Evolutionary conservation across 768 basidiomycete species (phyloP), one percentile per base, ranked within the genome.

Genomic region (Pilatotrama ljubarskyi): DNA sequence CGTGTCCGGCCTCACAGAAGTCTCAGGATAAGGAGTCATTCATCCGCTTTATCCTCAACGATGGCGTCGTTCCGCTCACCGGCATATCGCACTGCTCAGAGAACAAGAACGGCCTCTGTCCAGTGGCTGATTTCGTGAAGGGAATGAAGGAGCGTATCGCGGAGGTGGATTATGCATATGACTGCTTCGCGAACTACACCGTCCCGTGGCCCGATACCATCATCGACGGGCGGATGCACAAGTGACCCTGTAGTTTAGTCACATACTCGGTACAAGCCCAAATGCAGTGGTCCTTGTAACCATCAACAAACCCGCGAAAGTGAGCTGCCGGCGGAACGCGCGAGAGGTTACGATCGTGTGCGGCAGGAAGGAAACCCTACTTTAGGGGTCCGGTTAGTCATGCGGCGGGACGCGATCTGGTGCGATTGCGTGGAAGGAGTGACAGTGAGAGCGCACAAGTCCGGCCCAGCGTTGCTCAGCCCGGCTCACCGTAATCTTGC

Each of bases 41-140:
- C 62, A 76, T 82, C 58, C 71, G 81, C 17, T 75, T 78, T 69
- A 72, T 81, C 46, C 70, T 81, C 24, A 84, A 84, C 65, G 82
- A 84, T 64, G 81, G 72, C 2, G 73, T 78, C 3, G 70, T 82
- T 1, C 82, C 81, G 10, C 69, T 82, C 13, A 78, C 77, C 1
- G 74, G 77, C 15, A 69, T 82, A 47, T 59, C 70, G 0, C 78
- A 78, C 9, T 83, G 82, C 69, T 40, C 50, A 10, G 64, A 69
- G 14, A 70, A 80, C 65, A 69, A 72, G 35, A 72, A 80, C 18
- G 80, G 82, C 1, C 62, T 79, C 43, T 83, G 81, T 63, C 58
- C 66, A 0, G 53, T 81, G 2, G 72, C 64, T n/a, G 68, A 74
- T 24, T 82, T 79, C 61, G 70, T 81, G 11, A 50, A 54, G 10